These are phyloP conservation scores for Arctium lappa DNA, from an alignment of 129 eudicot species.

Conservation along the genomic window DNA sequence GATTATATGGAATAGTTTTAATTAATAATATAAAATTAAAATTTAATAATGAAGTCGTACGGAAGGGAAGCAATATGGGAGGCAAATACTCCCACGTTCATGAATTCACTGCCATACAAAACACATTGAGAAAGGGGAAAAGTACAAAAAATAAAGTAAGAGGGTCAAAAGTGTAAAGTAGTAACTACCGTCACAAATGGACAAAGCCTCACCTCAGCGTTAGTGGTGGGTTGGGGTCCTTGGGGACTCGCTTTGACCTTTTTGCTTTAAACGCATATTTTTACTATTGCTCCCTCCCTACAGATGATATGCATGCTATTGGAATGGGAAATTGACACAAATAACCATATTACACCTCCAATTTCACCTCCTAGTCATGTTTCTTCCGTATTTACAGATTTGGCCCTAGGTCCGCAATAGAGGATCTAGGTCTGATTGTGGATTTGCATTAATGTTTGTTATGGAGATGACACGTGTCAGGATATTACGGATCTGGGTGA, in stretches of 20 bases:
- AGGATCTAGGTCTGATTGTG: too few species aligned
- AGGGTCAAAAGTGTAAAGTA: slow-evolving; percentile 26
- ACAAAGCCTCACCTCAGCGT: slow-evolving; percentile 2
- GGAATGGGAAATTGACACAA: neutral
- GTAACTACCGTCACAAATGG: slow-evolving; percentile 5
- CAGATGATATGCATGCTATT: neutral
- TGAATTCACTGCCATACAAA: slow-evolving; percentile 15
- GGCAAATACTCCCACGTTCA: slow-evolving; percentile 19
- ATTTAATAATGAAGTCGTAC: neutral
- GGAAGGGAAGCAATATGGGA: slow-evolving; percentile 10
- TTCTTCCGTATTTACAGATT: too few species aligned
- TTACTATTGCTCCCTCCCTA: slow-evolving; percentile 7
- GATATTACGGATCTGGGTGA: too few species aligned
- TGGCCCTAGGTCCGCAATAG: too few species aligned
- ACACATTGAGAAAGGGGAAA: slow-evolving; percentile 7
- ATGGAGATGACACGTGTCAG: too few species aligned
- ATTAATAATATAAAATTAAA: too few species aligned
- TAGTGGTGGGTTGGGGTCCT: neutral
- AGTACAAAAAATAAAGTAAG: slow-evolving; percentile 13
- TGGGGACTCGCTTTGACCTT: slow-evolving; percentile 26
- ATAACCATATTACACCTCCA: too few species aligned
- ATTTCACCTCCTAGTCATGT: too few species aligned
- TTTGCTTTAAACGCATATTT: slow-evolving; percentile 8
- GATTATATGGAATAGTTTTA: neutral
- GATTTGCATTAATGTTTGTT: too few species aligned